Base-by-base conservation (phyloP, 139 green algal species). In the Chlorella sp. region DNA sequence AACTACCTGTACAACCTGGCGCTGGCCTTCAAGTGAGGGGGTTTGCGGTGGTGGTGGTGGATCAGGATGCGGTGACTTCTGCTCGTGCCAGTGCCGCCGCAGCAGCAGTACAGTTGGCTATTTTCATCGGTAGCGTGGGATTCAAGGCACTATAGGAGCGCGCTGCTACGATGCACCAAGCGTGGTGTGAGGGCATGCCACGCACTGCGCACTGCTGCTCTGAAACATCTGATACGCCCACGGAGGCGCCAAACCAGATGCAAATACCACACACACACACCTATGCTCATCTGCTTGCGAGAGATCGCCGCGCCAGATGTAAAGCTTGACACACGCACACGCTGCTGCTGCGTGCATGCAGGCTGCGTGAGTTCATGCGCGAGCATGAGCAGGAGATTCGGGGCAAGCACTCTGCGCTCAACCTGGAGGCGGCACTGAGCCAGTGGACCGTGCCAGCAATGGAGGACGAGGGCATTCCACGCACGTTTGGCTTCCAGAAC, bases 1-100 rank as follows among this genome's bases (percentile, higher is more conserved):
- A 62, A 35, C 30, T 87, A 81, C 74, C 32, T 87, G 74, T 92
- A 90, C 80, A 90, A 90, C 78, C 61, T 88, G 36, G 77, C 76
- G 0, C 62, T 92, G 30, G 83, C 83, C 0, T 81, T 74, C 71
- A 83, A 86, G 81, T 79, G 49, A 73, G 78, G 35, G 30, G 6
- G 42, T 5, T 14, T 14, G 67, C 34, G 63, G 30, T 26, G 66
- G 33, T n/a, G 66, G 20, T 26, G 33, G 34, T 3, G 34, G 10
- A 35, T 2, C 20, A 34, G 10, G 42, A 17, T 55, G 42, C 42
- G 42, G 10, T 55, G 42, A 10, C 42, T 55, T 10, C 42, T 55
- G 10, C 42, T 55, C 10, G 10, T 17, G 17, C 17, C 42, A 55
- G 42, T 55, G 17, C 42, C 42, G 10, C 10, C 42, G 42, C 42